A percentile compares a stretch with the other conserved stretches of the same genome.
Evolutionary conservation across 352 stramenopile species (phyloP).

Genomic region (Phytophthora fragariaefolia): DNA sequence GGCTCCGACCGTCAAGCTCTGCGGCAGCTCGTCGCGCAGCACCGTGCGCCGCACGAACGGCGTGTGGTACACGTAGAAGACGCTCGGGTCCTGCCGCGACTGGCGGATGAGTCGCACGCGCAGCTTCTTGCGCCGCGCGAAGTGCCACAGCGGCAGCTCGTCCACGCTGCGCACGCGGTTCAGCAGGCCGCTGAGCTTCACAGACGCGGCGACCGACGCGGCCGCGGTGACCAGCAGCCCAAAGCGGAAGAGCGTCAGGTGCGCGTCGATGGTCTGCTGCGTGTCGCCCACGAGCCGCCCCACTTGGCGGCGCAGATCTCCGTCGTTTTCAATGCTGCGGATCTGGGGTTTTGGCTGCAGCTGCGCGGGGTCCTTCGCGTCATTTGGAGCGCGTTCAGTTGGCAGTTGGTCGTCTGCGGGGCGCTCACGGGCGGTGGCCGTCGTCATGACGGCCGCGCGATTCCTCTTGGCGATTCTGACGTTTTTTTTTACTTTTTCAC

Average conservation of each 20-base stretch:
- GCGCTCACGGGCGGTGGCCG: slow-evolving; percentile 3
- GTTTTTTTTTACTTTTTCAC: not conserved
- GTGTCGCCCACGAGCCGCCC: slow-evolving; percentile 43
- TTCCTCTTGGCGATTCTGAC: not conserved
- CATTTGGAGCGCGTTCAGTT: not conserved
- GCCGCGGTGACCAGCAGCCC: slow-evolving; percentile 54
- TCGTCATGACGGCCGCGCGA: slow-evolving; percentile 1
- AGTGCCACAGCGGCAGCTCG: slow-evolving; percentile 68
- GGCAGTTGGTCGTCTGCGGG: not conserved
- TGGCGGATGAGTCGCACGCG: slow-evolving; percentile 76
- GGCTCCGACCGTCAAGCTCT: slow-evolving; percentile 18
- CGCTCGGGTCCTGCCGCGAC: slow-evolving; percentile 62
- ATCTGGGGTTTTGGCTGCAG: not conserved
- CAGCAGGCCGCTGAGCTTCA: slow-evolving; percentile 67
- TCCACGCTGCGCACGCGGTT: slow-evolving; percentile 60
- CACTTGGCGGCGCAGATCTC: slow-evolving; percentile 37
- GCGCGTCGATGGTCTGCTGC: slow-evolving; percentile 64
- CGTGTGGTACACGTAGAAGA: slow-evolving; percentile 88
- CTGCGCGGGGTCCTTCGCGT: not conserved
- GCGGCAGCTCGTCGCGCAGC: slow-evolving; percentile 63
- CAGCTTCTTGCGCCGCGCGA: slow-evolving; percentile 74
- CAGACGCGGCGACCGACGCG: slow-evolving; percentile 46
- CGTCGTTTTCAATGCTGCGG: slow-evolving; percentile 6
- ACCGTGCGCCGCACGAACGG: slow-evolving; percentile 67
- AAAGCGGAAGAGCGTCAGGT: slow-evolving; percentile 72